These are phyloP conservation scores for Xylariaceae sp. DNA, from an alignment of 2,329 filamentous ascomycete genomes.

Conservation along the genomic window DNA sequence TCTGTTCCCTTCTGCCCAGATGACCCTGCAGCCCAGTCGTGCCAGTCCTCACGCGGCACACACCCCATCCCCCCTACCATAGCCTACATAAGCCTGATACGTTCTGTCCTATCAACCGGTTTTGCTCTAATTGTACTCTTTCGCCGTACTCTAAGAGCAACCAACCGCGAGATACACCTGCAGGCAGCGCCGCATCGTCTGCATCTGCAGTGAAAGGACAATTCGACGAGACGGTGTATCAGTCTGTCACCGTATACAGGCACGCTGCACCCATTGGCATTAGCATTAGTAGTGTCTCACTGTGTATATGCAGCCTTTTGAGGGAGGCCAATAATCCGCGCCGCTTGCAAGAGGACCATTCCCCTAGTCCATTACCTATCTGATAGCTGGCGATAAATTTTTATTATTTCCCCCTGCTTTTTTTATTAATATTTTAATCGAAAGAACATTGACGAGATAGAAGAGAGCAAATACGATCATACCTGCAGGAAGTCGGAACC, in stretches of 20 bases:
- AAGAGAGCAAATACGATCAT: slow-evolving; percentile 2
- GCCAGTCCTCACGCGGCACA: slow-evolving; percentile 7
- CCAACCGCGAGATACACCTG: background rate
- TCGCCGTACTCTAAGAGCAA: background rate
- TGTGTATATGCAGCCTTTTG: slow-evolving; percentile 19
- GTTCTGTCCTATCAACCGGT: slow-evolving; percentile 24
- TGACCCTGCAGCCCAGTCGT: slow-evolving; percentile 28
- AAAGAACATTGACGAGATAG: background rate
- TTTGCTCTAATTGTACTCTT: background rate
- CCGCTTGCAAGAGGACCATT: too few relatives aligned
- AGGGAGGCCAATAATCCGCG: too few relatives aligned
- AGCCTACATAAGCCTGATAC: slow-evolving; percentile 20
- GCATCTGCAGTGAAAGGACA: slow-evolving; percentile 25
- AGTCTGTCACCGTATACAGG: slow-evolving; percentile 9
- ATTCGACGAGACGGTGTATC: slow-evolving; percentile 26
- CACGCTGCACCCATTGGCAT: slow-evolving; percentile 7
- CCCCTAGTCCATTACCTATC: slow-evolving; percentile 7
- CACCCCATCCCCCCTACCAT: background rate
- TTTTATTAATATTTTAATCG: slow-evolving; percentile 6
- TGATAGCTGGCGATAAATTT: slow-evolving; percentile 11
- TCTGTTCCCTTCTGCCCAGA: slow-evolving; percentile 23
- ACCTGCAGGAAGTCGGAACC: background rate
- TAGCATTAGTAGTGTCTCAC: slow-evolving; percentile 12
- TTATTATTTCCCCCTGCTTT: background rate
- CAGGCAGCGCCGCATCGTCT: slow-evolving; percentile 17